Base-by-base conservation (phyloP, 805 yeast genomes). In the Metschnikowia hibisci region DNA sequence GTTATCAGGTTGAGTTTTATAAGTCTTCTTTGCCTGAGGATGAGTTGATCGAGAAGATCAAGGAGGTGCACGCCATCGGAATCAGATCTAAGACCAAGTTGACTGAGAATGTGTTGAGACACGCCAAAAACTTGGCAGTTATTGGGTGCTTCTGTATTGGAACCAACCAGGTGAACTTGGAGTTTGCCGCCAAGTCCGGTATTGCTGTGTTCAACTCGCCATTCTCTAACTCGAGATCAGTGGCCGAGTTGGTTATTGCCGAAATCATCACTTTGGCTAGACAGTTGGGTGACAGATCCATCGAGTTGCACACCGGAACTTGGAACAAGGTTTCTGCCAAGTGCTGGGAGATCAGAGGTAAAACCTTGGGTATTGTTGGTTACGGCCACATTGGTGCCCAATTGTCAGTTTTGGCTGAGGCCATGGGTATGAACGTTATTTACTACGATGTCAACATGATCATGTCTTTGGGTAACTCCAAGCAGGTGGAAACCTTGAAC, bases 331-430 rank as follows among this genome's bases (percentile, higher is more conserved):
- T 91, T 56, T 76, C 86, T 58, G 77, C 87, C 54, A 89, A 80
- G 67, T 93, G 99, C 73, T 93, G 98, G 98, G 99, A 93, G 73
- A 90, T 93, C 56, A 86, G 99, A 73, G 99, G 99, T 55, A 93
- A 93, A 70, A 91, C 99, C 38, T 76, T 93, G 57, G 99, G 99
- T 49, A 93, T 93, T 60, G 77, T 93, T 31, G 99, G 99, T 56
- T 93, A 93, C 61, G 99, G 99, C 58, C 99, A 93, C 68, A 93
- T 93, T 71, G 99, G 99, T 57, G 73, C 98, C 39, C 99, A 93
- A 73, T 81, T 93, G 63, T 86, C 96, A 7, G 99, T 93, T 9
- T 73, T 93, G 57, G 98, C 99, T 39, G 99, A 93, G 76, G 80
- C 97, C 34, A 81, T 93, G 82, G 99, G 99, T 71, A 84, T 93